These are phyloP conservation scores for Lasiodiplodia gonubiensis DNA, from an alignment of 2,329 filamentous ascomycete genomes.

Conservation along the genomic window DNA sequence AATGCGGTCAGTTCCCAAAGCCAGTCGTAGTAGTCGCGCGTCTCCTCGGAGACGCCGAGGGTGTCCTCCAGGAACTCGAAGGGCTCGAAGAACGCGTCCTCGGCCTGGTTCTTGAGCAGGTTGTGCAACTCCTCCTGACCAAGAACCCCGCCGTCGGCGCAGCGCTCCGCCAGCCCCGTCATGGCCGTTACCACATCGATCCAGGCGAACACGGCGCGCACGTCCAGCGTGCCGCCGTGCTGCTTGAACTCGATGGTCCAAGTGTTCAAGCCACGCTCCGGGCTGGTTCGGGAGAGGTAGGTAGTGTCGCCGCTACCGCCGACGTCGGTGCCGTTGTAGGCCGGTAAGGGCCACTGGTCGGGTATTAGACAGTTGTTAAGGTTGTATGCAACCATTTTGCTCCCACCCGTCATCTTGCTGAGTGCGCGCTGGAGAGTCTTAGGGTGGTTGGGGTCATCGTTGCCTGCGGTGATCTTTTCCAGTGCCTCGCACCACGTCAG, in stretches of 20 bases:
- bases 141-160: not conserved
- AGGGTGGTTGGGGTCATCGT: not conserved
- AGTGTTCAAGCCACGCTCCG: too few relatives aligned
- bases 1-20: too few relatives aligned
- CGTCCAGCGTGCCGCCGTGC: conserved; percentile 36
- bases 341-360: too few relatives aligned
- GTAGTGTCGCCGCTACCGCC: not conserved
- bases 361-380: not conserved
- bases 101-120: rapidly evolving
- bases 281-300: too few relatives aligned
- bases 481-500: not conserved
- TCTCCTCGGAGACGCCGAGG: not conserved
- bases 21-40: not conserved
- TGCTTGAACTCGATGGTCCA: conserved; percentile 42
- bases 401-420: not conserved
- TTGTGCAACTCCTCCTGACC: not conserved
- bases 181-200: conserved; percentile 31
- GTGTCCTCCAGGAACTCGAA: not conserved
- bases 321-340: not conserved
- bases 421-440: not conserved
- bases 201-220: conserved; percentile 37
- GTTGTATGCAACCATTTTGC: not conserved
- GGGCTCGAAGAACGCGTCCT: not conserved
- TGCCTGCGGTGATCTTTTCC: not conserved
- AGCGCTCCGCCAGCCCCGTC: not conserved